These are phyloP conservation scores for Lantana camara DNA, from an alignment of 257 asterid genomes.

Conservation along the genomic window DNA sequence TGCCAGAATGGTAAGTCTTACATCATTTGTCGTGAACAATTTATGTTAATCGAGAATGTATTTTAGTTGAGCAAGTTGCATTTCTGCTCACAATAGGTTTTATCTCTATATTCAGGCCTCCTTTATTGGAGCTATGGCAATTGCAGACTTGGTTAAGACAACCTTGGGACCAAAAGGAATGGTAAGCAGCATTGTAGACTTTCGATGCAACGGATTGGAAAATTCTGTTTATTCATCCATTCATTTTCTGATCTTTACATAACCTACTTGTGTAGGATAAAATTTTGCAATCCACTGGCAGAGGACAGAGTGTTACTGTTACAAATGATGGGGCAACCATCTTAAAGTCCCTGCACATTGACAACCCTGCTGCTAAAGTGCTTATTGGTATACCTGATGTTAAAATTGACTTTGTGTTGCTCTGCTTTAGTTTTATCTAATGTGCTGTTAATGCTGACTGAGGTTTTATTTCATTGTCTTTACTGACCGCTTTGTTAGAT, in stretches of 20 bases:
- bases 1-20: constrained; percentile 81
- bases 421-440: neutral
- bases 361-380: constrained; percentile 98
- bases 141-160: constrained; percentile 90
- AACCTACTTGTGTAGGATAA: constrained; percentile 59
- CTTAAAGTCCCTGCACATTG: constrained; percentile 93
- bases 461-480: neutral
- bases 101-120: constrained; percentile 56
- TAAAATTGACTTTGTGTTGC: neutral
- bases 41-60: neutral
- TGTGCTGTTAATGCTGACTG: neutral
- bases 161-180: constrained; percentile 96
- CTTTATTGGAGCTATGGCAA: constrained; percentile 90
- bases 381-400: constrained; percentile 81
- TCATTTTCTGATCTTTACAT: neutral
- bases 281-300: constrained; percentile 85
- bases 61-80: constrained; percentile 3
- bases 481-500: neutral
- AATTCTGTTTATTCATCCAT: neutral
- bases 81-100: constrained; percentile 22
- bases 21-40: neutral
- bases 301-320: constrained; percentile 81
- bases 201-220: neutral
- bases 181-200: constrained; percentile 43
- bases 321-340: constrained; percentile 99